phyloP scores from a whole-genome alignment of 2,329 filamentous ascomycete species.

The Colletotrichum filicis region DNA sequence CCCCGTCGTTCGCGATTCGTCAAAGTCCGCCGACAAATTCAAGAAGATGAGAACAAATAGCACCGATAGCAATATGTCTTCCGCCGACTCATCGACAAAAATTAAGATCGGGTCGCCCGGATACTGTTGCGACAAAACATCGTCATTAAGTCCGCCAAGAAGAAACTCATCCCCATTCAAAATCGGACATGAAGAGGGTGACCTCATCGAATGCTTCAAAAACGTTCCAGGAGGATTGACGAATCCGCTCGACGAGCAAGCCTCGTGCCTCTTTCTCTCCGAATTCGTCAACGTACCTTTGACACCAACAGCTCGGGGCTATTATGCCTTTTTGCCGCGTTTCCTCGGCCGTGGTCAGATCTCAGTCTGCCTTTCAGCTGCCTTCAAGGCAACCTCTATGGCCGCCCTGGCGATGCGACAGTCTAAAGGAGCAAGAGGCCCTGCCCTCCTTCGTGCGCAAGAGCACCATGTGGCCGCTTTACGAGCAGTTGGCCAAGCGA shows the following conservation, averaged over 20 bases:
- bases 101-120: background rate
- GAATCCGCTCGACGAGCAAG: slow-evolving; percentile 31
- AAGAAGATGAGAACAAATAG: slow-evolving; percentile 14
- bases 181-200: slow-evolving; percentile 12
- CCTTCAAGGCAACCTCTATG: slow-evolving; percentile 35
- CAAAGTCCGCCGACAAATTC: slow-evolving; percentile 34
- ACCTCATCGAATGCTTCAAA: slow-evolving; percentile 19
- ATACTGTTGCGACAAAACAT: background rate
- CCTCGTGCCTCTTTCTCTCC: slow-evolving; percentile 33
- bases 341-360: slow-evolving; percentile 26
- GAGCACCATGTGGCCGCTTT: slow-evolving; percentile 33
- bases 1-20: slow-evolving; percentile 38
- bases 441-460: slow-evolving; percentile 26
- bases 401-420: slow-evolving; percentile 31
- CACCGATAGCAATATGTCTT: background rate
- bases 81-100: background rate
- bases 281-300: slow-evolving; percentile 33
- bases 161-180: slow-evolving; percentile 13
- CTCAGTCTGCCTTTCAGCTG: slow-evolving; percentile 24
- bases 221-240: slow-evolving; percentile 21
- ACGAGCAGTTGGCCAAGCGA: slow-evolving; percentile 26
- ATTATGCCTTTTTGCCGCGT: slow-evolving; percentile 30
- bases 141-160: background rate
- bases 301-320: slow-evolving; percentile 17
- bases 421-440: slow-evolving; percentile 1